A percentile compares a stretch with the other conserved stretches of the same genome.
These are phyloP conservation scores for Chlorella vulgaris DNA, from an alignment of 139 green algal species.

Conservation along the genomic window DNA sequence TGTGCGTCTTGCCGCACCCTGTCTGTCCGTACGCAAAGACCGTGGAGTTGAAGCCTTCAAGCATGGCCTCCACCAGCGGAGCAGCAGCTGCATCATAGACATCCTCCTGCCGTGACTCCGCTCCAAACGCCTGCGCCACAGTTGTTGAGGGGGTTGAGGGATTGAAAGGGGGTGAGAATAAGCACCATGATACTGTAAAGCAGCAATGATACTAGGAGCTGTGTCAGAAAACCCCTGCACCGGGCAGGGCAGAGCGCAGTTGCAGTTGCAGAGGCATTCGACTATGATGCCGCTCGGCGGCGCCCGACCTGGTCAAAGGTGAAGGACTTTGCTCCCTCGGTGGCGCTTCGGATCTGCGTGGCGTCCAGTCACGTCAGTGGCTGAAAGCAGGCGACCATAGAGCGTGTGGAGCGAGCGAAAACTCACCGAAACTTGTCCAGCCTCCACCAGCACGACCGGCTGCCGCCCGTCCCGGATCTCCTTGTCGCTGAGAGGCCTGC, in stretches of 20 bases:
- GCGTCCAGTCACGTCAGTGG: background rate
- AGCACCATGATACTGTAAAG: background rate
- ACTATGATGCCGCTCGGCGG: too few species aligned
- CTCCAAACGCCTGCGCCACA: slow-evolving; percentile 58
- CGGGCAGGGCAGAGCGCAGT: too few species aligned
- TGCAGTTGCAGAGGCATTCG: too few species aligned
- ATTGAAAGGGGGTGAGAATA: background rate
- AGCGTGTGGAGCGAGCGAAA: background rate
- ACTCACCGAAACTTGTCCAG: slow-evolving; percentile 56
- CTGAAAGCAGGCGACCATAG: background rate
- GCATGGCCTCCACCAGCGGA: slow-evolving; percentile 76
- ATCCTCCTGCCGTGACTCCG: slow-evolving; percentile 60
- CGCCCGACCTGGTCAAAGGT: slow-evolving; percentile 79
- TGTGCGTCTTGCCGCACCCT: slow-evolving; percentile 82
- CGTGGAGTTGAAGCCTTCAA: slow-evolving; percentile 88
- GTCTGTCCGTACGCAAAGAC: slow-evolving; percentile 70
- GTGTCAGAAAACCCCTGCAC: too few species aligned
- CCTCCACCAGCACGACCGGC: slow-evolving; percentile 75
- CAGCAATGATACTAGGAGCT: too few species aligned
- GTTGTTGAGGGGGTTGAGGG: too few species aligned
- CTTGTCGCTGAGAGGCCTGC: slow-evolving; percentile 76
- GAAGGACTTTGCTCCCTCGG: slow-evolving; percentile 56
- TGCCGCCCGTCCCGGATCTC: slow-evolving; percentile 69
- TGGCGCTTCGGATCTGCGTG: background rate
- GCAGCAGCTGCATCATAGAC: slow-evolving; percentile 74